phyloP scores from a whole-genome alignment of 768 basidiomycete genomes.

The Peribolospora kevripleyi region DNA sequence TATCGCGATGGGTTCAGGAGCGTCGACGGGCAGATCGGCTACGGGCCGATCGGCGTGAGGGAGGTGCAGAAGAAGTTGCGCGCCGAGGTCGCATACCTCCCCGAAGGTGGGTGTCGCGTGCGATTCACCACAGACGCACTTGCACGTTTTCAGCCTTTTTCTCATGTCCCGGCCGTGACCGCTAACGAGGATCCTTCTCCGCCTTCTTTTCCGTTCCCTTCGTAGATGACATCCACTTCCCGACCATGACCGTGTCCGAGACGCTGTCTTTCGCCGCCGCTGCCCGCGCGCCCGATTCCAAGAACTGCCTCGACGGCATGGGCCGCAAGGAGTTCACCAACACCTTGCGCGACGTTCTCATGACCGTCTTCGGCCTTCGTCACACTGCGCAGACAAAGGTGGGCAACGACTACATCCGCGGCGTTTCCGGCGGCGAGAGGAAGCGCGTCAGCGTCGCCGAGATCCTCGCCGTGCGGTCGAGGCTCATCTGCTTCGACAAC shows the following conservation, averaged over 20 bases:
- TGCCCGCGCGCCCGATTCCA: slow-evolving; percentile 27
- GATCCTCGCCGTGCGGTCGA: slow-evolving; percentile 10
- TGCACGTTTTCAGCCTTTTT: slow-evolving; percentile 1
- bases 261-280: slow-evolving; percentile 29
- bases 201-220: no score
- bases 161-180: no score
- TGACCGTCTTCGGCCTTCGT: slow-evolving; percentile 46
- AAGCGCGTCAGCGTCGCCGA: slow-evolving; percentile 16
- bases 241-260: slow-evolving; percentile 49
- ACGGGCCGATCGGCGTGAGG: slow-evolving; percentile 27
- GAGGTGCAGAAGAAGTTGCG: slow-evolving; percentile 27
- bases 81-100: slow-evolving; percentile 55
- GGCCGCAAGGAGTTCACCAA: slow-evolving; percentile 20
- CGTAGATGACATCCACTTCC: slow-evolving; percentile 57
- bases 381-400: slow-evolving; percentile 48
- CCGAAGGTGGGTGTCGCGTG: slow-evolving; percentile 3
- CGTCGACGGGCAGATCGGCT: slow-evolving; percentile 23
- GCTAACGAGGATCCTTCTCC: no score
- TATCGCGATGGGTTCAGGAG: slow-evolving; percentile 20
- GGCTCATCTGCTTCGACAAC: slow-evolving; percentile 14
- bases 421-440: slow-evolving; percentile 25
- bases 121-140: not conserved
- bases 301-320: slow-evolving; percentile 19
- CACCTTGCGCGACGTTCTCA: slow-evolving; percentile 18
- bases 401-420: slow-evolving; percentile 46